A percentile compares a stretch with the other conserved stretches of the same genome.
Evolutionary conservation across 129 eudicot genomes (phyloP).

Genomic region (Apium graveolens): DNA sequence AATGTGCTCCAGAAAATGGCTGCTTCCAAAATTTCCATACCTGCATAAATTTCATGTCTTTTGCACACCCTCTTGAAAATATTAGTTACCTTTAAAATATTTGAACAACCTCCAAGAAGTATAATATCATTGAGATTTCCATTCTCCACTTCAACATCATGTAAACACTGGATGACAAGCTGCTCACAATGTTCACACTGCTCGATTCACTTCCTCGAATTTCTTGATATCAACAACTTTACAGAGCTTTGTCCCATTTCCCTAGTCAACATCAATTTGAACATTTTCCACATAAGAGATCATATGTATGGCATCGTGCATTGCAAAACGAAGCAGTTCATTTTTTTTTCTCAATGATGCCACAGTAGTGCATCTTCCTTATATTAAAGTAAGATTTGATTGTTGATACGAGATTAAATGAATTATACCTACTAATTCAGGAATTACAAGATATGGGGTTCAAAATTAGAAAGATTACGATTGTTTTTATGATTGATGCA

Average conservation of each 20-base stretch:
- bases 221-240: slow-evolving; percentile 34
- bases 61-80: slow-evolving; percentile 33
- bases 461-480: slow-evolving; percentile 73
- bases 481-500: slow-evolving; percentile 88
- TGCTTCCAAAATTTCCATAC: slow-evolving; percentile 57
- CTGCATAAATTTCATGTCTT: slow-evolving; percentile 34
- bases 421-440: slow-evolving; percentile 70
- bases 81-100: slow-evolving; percentile 43
- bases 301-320: slow-evolving; percentile 68
- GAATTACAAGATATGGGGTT: slow-evolving; percentile 96
- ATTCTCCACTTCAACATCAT: slow-evolving; percentile 61
- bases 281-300: slow-evolving; percentile 46
- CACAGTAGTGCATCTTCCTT: too few relatives aligned
- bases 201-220: slow-evolving; percentile 57
- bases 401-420: slow-evolving; percentile 70
- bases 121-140: slow-evolving; percentile 58
- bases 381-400: slow-evolving; percentile 84
- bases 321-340: slow-evolving; percentile 65
- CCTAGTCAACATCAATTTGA: slow-evolving; percentile 52
- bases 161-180: slow-evolving; percentile 44
- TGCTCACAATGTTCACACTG: slow-evolving; percentile 34
- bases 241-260: slow-evolving; percentile 41
- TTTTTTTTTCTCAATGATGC: slow-evolving; percentile 44
- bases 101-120: slow-evolving; percentile 75
- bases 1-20: slow-evolving; percentile 80